phyloP scores from a whole-genome alignment of 352 stramenopile species.

The Globisporangium canariense region DNA sequence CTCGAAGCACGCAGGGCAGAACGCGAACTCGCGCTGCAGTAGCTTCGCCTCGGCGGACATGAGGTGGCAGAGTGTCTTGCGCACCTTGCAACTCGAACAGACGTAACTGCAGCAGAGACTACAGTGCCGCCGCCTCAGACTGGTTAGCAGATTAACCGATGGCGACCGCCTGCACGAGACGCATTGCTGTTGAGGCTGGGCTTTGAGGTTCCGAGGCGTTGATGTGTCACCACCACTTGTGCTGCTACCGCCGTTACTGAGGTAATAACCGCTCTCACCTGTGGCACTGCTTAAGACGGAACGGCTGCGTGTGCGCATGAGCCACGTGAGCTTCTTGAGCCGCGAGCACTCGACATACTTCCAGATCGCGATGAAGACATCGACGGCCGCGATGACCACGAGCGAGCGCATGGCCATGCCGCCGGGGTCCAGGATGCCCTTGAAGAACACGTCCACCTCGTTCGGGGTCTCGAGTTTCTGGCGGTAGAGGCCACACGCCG shows the following conservation, averaged over 20 bases:
- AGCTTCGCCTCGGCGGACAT: conserved; percentile 3
- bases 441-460: conserved; percentile 41
- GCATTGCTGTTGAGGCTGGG: conserved; percentile 3
- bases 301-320: conserved; percentile 1
- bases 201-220: neutral
- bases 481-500: conserved; percentile 37
- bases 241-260: neutral
- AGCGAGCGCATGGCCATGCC: conserved; percentile 24
- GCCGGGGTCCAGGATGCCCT: conserved; percentile 32
- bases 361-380: conserved; percentile 23
- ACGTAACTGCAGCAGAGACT: conserved; percentile 12
- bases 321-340: conserved; percentile 20
- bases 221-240: neutral
- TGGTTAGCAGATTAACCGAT: neutral
- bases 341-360: conserved; percentile 13
- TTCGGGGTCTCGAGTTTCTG: conserved; percentile 24
- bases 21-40: conserved; percentile 10
- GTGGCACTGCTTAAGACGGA: neutral
- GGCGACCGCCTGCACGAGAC: conserved; percentile 3
- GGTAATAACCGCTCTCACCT: conserved; percentile 1
- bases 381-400: conserved; percentile 28
- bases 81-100: conserved; percentile 8
- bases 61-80: conserved; percentile 6
- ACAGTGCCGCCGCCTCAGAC: conserved; percentile 7
- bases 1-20: conserved; percentile 5